Percentiles rank a stretch among this genome's conserved stretches.
phyloP scores from a whole-genome alignment of 805 yeast genomes.

The Zygosaccharomyces rouxii region DNA sequence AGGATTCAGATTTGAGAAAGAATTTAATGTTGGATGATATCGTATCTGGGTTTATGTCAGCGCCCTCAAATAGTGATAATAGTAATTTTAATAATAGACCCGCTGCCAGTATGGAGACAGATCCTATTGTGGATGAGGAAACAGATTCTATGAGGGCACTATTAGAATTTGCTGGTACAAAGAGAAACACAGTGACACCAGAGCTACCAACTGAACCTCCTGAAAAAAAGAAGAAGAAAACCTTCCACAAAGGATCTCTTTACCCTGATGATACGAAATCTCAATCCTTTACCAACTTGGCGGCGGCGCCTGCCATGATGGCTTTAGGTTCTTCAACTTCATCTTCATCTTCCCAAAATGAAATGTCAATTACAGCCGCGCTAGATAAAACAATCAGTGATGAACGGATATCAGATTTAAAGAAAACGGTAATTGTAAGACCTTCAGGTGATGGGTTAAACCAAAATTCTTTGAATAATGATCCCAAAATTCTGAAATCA shows the following conservation, averaged over 20 bases:
- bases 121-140: background rate
- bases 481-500: constrained; percentile 29
- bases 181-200: background rate
- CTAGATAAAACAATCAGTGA: constrained; percentile 5
- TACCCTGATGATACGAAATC: constrained; percentile 35
- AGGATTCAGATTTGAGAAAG: constrained; percentile 17
- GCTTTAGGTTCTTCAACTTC: constrained; percentile 15
- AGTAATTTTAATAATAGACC: background rate
- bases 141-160: background rate
- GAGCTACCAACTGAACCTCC: background rate
- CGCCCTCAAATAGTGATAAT: background rate
- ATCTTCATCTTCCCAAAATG: constrained; percentile 5
- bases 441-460: constrained; percentile 12
- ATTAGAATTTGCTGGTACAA: constrained; percentile 1
- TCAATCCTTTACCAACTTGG: constrained; percentile 8
- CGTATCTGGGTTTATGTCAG: constrained; percentile 10
- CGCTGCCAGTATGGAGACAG: background rate
- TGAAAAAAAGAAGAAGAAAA: constrained; percentile 18
- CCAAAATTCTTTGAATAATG: constrained; percentile 26
- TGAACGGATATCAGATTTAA: constrained; percentile 33
- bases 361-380: background rate
- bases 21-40: constrained; percentile 24
- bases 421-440: constrained; percentile 33
- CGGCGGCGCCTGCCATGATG: constrained; percentile 11
- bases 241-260: constrained; percentile 32